A percentile compares a stretch with the other conserved stretches of the same genome.
These are phyloP conservation scores for Hypoxylon sp. DNA, from an alignment of 2,329 filamentous ascomycete species.

Conservation along the genomic window DNA sequence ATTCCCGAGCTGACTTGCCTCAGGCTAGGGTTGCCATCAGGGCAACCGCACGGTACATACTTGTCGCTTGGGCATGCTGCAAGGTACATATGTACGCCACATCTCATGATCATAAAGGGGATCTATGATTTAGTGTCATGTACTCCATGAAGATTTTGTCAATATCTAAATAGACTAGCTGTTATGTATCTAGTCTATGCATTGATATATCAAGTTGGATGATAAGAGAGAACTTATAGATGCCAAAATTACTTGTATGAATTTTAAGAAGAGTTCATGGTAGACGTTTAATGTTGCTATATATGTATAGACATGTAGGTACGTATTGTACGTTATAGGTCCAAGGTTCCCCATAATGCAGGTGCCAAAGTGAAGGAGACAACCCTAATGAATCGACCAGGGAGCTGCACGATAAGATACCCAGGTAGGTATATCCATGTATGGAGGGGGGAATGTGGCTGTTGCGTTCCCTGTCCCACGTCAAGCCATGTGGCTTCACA, in stretches of 20 bases:
- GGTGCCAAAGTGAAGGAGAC: background rate
- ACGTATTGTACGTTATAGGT: background rate
- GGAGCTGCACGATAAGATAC: background rate
- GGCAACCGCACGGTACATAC: constrained; percentile 8
- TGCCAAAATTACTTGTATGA: too few species aligned
- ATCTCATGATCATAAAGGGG: background rate
- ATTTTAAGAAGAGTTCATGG: background rate
- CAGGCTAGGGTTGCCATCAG: constrained; percentile 26
- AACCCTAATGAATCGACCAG: background rate
- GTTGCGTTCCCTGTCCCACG: constrained; percentile 6
- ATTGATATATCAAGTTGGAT: too few species aligned
- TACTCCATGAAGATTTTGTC: background rate
- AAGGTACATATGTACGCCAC: background rate
- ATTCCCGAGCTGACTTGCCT: constrained; percentile 4
- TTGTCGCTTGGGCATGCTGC: constrained; percentile 2
- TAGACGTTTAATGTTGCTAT: too few species aligned
- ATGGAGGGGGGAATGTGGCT: constrained; percentile 29
- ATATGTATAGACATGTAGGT: background rate
- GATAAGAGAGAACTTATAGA: background rate
- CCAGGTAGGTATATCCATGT: background rate
- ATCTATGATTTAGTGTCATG: too few species aligned
- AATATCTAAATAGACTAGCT: background rate
- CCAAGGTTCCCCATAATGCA: constrained; percentile 1
- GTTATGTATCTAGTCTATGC: too few species aligned
- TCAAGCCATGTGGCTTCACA: constrained; percentile 42